Evolutionary conservation across 2,329 filamentous ascomycete species (phyloP).

Genomic region (Trichoderma simmonsii): DNA sequence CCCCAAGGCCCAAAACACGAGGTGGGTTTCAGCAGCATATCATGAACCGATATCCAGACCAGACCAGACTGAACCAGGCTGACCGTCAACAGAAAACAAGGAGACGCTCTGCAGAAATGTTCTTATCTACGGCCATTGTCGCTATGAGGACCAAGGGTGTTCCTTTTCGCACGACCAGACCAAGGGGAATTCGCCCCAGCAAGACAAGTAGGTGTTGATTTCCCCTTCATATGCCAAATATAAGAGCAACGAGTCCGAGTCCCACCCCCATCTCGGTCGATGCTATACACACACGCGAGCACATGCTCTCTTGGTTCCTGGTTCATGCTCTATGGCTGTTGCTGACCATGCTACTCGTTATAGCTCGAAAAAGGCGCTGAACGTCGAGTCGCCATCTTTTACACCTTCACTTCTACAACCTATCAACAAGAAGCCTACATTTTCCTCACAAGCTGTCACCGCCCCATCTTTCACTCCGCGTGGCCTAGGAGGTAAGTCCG

Average conservation of each 20-base stretch:
- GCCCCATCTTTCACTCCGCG: conserved; percentile 83
- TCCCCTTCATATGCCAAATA: background rate
- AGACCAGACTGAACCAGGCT: background rate
- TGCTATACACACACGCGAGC: background rate
- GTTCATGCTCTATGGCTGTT: background rate
- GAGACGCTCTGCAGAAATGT: conserved; percentile 91
- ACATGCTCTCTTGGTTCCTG: background rate
- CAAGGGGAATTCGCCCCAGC: conserved; percentile 47
- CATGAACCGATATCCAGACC: background rate
- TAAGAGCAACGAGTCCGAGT: background rate
- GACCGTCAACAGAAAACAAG: conserved; percentile 62
- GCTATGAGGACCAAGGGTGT: conserved; percentile 88
- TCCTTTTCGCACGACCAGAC: conserved; percentile 83
- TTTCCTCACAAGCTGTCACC: conserved; percentile 86
- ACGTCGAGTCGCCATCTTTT: conserved; percentile 95
- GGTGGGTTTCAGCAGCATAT: conserved; percentile 39
- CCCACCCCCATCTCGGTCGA: background rate
- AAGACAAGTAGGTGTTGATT: conserved; percentile 47
- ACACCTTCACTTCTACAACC: conserved; percentile 60
- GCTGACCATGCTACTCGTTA: conserved; percentile 7
- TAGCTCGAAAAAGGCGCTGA: conserved; percentile 72
- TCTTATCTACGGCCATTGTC: conserved; percentile 87
- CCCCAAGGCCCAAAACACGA: conserved; percentile 55
- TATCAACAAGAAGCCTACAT: conserved; percentile 65
- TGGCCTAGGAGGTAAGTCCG: conserved; percentile 43